These are phyloP conservation scores for Picea glauca DNA, from an alignment of 75 land plant species.

Conservation along the genomic window DNA sequence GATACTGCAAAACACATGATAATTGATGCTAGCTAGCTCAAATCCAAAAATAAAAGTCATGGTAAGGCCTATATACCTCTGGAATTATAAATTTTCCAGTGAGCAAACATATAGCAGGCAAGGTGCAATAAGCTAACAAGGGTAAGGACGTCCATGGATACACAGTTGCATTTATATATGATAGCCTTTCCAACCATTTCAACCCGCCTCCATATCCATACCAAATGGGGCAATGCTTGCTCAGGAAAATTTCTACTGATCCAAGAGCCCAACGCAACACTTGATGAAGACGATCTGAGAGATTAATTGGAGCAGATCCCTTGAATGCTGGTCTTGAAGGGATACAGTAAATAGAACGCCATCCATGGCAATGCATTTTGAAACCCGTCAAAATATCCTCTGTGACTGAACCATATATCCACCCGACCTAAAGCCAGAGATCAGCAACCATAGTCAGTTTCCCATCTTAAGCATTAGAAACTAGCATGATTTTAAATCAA, in stretches of 20 bases:
- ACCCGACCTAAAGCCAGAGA: constrained; percentile 51
- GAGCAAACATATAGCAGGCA: constrained; percentile 77
- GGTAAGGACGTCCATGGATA: constrained; percentile 74
- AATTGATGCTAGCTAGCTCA: background rate
- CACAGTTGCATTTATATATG: constrained; percentile 63
- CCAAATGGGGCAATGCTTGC: constrained; percentile 81
- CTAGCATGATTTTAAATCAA: background rate
- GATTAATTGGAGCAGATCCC: constrained; percentile 74
- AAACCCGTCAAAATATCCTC: constrained; percentile 73
- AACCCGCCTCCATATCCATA: constrained; percentile 68
- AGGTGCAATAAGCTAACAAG: constrained; percentile 55
- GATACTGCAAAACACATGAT: background rate
- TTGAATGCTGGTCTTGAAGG: constrained; percentile 66
- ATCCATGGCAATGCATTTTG: constrained; percentile 75
- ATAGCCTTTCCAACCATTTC: constrained; percentile 56
- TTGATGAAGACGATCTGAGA: constrained; percentile 68
- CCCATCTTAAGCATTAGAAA: background rate
- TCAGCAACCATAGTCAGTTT: background rate
- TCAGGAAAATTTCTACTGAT: constrained; percentile 72
- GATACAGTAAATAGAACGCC: constrained; percentile 80
- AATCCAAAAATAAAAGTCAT: background rate
- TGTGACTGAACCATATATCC: constrained; percentile 83
- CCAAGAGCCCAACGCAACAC: constrained; percentile 79
- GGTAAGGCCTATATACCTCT: constrained; percentile 21
- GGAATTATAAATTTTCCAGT: constrained; percentile 69